A percentile compares a stretch with the other conserved stretches of the same genome.
phyloP scores from a whole-genome alignment of 2,329 filamentous ascomycete species.

The Paecilomyces dactylethromorphus region DNA sequence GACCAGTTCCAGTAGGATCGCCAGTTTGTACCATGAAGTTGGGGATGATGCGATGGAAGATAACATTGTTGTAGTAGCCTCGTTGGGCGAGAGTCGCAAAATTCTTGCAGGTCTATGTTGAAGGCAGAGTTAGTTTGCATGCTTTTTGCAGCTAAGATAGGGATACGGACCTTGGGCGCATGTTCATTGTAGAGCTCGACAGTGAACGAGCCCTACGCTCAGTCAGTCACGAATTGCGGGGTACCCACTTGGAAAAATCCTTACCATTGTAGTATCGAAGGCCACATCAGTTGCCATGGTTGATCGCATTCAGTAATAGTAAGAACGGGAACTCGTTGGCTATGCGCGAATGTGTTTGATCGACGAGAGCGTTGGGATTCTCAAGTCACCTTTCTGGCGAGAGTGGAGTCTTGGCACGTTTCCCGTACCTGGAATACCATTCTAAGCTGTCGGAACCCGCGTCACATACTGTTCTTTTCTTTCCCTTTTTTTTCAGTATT shows the following conservation, averaged over 20 bases:
- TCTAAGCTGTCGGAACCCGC: too few relatives aligned
- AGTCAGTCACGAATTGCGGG: conserved; percentile 9
- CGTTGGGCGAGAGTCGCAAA: conserved; percentile 72
- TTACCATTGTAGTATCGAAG: conserved; percentile 80
- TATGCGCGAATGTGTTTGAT: neutral
- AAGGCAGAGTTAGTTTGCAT: conserved; percentile 10
- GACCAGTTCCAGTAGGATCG: conserved; percentile 88
- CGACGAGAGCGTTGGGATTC: neutral
- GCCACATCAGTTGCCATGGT: conserved; percentile 70
- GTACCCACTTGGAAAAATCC: conserved; percentile 6
- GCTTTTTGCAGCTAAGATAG: neutral
- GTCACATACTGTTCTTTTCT: too few relatives aligned
- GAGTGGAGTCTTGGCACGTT: neutral
- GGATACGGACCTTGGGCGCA: conserved; percentile 61
- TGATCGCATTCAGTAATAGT: neutral
- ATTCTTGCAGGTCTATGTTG: conserved; percentile 67
- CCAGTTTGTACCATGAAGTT: conserved; percentile 96
- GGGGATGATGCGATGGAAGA: conserved; percentile 92
- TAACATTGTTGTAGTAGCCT: conserved; percentile 79
- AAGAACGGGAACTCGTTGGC: neutral
- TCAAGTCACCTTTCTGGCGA: neutral
- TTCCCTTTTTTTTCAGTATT: too few relatives aligned
- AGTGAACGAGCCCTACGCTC: conserved; percentile 65
- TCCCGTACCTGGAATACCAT: neutral
- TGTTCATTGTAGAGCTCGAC: conserved; percentile 87